These are phyloP conservation scores for Globisporangium abappressorium DNA, from an alignment of 352 stramenopile genomes.

Conservation along the genomic window DNA sequence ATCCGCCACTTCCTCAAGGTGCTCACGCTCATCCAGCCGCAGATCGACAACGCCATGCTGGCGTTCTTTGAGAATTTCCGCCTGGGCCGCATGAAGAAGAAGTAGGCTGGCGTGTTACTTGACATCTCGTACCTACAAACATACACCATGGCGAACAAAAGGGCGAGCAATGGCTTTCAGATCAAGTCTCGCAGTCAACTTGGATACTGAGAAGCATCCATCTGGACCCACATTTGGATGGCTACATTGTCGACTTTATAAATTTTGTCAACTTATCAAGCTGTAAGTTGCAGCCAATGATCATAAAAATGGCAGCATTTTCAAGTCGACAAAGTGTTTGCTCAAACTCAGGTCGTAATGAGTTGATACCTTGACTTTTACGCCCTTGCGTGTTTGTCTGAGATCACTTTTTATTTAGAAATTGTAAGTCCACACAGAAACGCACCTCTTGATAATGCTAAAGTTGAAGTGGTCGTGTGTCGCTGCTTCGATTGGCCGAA, in stretches of 20 bases:
- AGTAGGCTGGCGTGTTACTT: not conserved
- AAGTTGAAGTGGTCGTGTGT: not conserved
- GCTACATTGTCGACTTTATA: not conserved
- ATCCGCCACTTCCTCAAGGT: constrained; percentile 82
- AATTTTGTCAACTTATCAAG: too few relatives aligned
- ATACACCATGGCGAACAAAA: too few relatives aligned
- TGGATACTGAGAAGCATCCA: too few relatives aligned
- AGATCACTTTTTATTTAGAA: not conserved
- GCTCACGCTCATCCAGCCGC: constrained; percentile 77
- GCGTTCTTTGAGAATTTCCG: constrained; percentile 90
- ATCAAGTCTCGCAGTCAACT: too few relatives aligned
- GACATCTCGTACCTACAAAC: too few relatives aligned
- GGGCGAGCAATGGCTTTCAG: too few relatives aligned
- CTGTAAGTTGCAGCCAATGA: too few relatives aligned
- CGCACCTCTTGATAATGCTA: not conserved
- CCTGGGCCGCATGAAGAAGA: constrained; percentile 5
- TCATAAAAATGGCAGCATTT: too few relatives aligned
- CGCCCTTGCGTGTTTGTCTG: constrained; percentile 5
- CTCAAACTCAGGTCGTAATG: not conserved
- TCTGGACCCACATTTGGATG: too few relatives aligned
- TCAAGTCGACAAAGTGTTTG: not conserved
- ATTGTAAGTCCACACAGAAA: not conserved
- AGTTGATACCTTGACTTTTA: constrained; percentile 3
- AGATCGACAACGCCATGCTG: constrained; percentile 91
- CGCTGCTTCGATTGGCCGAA: not conserved